A percentile compares a stretch with the other conserved stretches of the same genome.
These are phyloP conservation scores for Colletotrichum spinosum DNA, from an alignment of 2,329 filamentous ascomycete genomes.

Conservation along the genomic window DNA sequence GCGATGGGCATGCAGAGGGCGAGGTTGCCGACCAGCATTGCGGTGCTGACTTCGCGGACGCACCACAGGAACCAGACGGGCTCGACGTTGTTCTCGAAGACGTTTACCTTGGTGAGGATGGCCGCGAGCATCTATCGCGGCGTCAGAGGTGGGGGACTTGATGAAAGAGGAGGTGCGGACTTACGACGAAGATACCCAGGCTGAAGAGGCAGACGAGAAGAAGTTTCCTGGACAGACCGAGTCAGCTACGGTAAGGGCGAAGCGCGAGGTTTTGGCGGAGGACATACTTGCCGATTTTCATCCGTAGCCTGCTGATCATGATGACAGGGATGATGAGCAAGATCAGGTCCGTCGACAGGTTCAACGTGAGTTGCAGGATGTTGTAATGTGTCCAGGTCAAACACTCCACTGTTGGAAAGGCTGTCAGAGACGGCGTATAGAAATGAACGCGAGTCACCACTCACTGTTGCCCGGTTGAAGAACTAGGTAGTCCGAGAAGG, in stretches of 20 bases:
- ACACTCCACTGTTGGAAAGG: slow-evolving; percentile 12
- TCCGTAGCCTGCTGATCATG: slow-evolving; percentile 24
- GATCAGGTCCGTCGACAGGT: slow-evolving; percentile 33
- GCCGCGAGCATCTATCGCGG: slow-evolving; percentile 22
- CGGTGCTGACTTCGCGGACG: slow-evolving; percentile 31
- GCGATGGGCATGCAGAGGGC: slow-evolving; percentile 28
- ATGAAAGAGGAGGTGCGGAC: fast-evolving
- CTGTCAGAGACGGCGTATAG: not conserved
- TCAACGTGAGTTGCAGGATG: slow-evolving; percentile 29
- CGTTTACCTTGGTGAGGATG: slow-evolving; percentile 23
- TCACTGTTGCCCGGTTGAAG: slow-evolving; percentile 20
- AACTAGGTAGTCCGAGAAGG: slow-evolving; percentile 30
- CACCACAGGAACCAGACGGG: slow-evolving; percentile 34
- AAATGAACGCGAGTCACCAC: not conserved
- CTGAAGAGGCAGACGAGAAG: slow-evolving; percentile 31
- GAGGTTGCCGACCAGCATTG: slow-evolving; percentile 36
- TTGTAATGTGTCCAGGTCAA: slow-evolving; percentile 33
- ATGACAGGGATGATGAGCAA: slow-evolving; percentile 25
- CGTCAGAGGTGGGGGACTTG: fast-evolving
- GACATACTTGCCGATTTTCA: slow-evolving; percentile 28
- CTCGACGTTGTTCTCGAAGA: slow-evolving; percentile 18
- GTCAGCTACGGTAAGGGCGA: not conserved
- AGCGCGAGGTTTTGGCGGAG: too few species aligned
- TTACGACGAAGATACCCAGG: slow-evolving; percentile 32
- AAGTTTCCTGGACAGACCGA: slow-evolving; percentile 14